Percentiles rank a stretch among this genome's conserved stretches.
Evolutionary conservation across 2,329 filamentous ascomycete species (phyloP).

Genomic region (Sclerotinia minor): DNA sequence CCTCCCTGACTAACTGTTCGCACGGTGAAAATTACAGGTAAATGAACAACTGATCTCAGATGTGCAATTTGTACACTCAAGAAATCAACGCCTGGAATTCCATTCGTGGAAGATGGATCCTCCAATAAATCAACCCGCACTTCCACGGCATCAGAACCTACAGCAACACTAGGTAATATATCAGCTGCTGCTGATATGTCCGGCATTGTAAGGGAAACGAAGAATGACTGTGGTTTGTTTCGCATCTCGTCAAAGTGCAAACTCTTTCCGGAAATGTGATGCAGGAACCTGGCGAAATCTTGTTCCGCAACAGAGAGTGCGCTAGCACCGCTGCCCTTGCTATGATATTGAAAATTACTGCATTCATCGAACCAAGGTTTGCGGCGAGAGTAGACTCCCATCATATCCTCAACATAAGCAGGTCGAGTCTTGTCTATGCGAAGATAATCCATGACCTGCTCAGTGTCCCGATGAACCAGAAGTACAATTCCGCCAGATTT

Average conservation of each 20-base stretch:
- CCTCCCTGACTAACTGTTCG: conserved; percentile 85
- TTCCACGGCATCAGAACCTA: conserved; percentile 91
- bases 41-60: conserved; percentile 67
- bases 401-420: conserved; percentile 90
- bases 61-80: conserved; percentile 79
- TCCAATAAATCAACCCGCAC: conserved; percentile 87
- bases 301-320: conserved; percentile 43
- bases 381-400: conserved; percentile 83
- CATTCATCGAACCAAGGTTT: conserved; percentile 90
- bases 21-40: conserved; percentile 91
- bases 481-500: conserved; percentile 79
- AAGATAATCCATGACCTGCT: conserved; percentile 84
- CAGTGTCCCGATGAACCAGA: conserved; percentile 82
- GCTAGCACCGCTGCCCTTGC: conserved; percentile 55
- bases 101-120: conserved; percentile 57
- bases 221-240: conserved; percentile 77
- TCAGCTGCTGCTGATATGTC: conserved; percentile 64
- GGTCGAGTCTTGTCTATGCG: conserved; percentile 86
- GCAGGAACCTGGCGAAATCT: conserved; percentile 74
- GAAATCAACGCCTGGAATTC: conserved; percentile 68
- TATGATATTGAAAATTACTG: conserved; percentile 93
- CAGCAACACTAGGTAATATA: conserved; percentile 68
- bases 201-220: conserved; percentile 85
- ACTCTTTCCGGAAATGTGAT: conserved; percentile 64
- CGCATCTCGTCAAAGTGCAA: conserved; percentile 56